phyloP scores from a whole-genome alignment of 345 rosid species.

The Bretschneidera sinensis region DNA sequence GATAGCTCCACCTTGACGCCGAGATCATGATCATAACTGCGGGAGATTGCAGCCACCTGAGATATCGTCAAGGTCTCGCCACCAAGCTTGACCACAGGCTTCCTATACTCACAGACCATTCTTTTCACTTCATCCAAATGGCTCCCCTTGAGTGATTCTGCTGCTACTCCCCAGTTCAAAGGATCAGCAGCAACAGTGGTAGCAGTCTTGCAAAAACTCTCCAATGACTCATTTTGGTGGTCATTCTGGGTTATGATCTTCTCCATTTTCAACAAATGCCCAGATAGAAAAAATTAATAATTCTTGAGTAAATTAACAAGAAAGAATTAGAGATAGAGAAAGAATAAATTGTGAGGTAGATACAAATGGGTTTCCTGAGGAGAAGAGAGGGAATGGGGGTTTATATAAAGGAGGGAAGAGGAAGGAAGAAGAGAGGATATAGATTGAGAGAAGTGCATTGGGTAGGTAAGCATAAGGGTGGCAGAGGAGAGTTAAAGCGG shows the following conservation, averaged over 20 bases:
- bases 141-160: constrained; percentile 63
- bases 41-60: constrained; percentile 67
- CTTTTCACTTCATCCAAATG: constrained; percentile 79
- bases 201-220: constrained; percentile 19
- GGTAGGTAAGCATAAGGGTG: constrained; percentile 20
- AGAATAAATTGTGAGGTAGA: no score
- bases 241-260: constrained; percentile 9
- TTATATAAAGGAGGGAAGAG: constrained; percentile 15
- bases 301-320: no score
- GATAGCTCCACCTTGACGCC: constrained; percentile 47
- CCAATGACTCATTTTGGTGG: neutral
- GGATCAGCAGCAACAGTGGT: constrained; percentile 50
- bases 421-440: constrained; percentile 1
- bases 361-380: constrained; percentile 30
- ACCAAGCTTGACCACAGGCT: constrained; percentile 57
- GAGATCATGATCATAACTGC: constrained; percentile 6
- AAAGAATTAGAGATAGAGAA: no score
- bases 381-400: neutral
- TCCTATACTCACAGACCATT: constrained; percentile 69
- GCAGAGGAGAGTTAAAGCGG: constrained; percentile 4
- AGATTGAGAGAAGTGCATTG: no score
- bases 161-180: constrained; percentile 67
- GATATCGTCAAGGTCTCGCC: constrained; percentile 77
- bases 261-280: constrained; percentile 7
- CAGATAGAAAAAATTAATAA: neutral